These are phyloP conservation scores for Vitellaria paradoxa DNA, from an alignment of 179 eudicot species.

Conservation along the genomic window DNA sequence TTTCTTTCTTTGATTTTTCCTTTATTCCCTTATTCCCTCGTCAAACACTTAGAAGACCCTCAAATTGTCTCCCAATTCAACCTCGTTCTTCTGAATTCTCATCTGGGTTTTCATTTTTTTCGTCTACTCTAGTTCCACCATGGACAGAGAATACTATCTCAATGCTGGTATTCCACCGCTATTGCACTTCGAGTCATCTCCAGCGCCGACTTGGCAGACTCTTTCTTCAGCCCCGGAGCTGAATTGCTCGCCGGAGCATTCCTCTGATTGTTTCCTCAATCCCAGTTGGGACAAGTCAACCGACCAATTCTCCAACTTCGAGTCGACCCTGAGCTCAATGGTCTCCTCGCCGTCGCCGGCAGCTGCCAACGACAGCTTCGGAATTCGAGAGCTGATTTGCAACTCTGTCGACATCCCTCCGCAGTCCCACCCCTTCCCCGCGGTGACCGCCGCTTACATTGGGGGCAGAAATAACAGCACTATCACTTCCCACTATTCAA, in stretches of 20 bases:
- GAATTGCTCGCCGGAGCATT: constrained; percentile 23
- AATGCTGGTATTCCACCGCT: constrained; percentile 35
- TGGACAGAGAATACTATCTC: constrained; percentile 68
- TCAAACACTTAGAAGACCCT: not conserved
- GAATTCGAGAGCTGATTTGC: constrained; percentile 51
- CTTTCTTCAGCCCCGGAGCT: constrained; percentile 26
- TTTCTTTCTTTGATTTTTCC: not conserved
- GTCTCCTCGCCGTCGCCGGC: constrained; percentile 55
- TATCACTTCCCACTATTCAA: constrained; percentile 22
- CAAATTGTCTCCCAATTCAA: not conserved
- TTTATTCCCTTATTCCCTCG: not conserved
- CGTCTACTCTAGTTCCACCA: not conserved
- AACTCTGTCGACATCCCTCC: constrained; percentile 35
- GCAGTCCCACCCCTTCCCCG: not conserved
- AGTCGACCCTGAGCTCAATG: constrained; percentile 60
- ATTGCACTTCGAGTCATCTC: constrained; percentile 32
- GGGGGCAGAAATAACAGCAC: constrained; percentile 23
- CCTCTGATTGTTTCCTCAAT: constrained; percentile 31
- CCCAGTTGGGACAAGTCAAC: constrained; percentile 14
- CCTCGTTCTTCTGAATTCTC: not conserved
- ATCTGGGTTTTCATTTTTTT: constrained; percentile 4
- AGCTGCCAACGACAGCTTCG: constrained; percentile 31
- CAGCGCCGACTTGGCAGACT: constrained; percentile 40
- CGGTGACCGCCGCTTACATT: constrained; percentile 9
- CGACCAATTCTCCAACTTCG: constrained; percentile 39